These are phyloP conservation scores for Arthrobotrys sinensis DNA, from an alignment of 2,329 filamentous ascomycete genomes.

Conservation along the genomic window DNA sequence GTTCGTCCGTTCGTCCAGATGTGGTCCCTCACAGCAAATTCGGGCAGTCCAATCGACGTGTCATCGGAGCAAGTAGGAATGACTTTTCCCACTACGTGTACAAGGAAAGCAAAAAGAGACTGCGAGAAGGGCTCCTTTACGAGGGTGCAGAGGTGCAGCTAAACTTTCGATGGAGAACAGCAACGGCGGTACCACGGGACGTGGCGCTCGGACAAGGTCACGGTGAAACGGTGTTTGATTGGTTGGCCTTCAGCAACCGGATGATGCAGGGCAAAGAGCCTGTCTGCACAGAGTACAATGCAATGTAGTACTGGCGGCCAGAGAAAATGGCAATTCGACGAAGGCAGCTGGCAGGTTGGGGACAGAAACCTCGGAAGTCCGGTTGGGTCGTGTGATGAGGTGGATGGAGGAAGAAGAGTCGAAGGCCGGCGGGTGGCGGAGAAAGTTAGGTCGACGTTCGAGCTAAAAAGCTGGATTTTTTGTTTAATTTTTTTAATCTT, in stretches of 20 bases:
- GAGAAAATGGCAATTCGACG: slow-evolving; percentile 37
- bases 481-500: slow-evolving; percentile 4
- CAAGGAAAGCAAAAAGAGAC: slow-evolving; percentile 34
- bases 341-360: slow-evolving; percentile 6
- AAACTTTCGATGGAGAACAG: slow-evolving; percentile 40
- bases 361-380: slow-evolving; percentile 29
- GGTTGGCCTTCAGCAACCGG: slow-evolving; percentile 30
- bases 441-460: slow-evolving; percentile 60
- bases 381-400: slow-evolving; percentile 59
- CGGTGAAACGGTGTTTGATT: slow-evolving; percentile 60
- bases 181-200: slow-evolving; percentile 60
- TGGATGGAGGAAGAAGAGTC: slow-evolving; percentile 23
- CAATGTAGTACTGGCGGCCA: slow-evolving; percentile 32
- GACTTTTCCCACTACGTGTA: slow-evolving; percentile 55
- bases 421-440: slow-evolving; percentile 55
- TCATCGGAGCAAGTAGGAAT: slow-evolving; percentile 58
- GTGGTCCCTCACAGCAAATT: slow-evolving; percentile 28
- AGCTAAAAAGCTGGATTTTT: slow-evolving; percentile 56
- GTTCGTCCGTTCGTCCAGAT: slow-evolving; percentile 34
- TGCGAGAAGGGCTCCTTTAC: slow-evolving; percentile 35
- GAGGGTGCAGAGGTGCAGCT: slow-evolving; percentile 54
- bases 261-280: slow-evolving; percentile 52
- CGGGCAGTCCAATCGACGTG: slow-evolving; percentile 58
- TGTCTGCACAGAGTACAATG: slow-evolving; percentile 30
- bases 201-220: slow-evolving; percentile 61